Conservation (phyloP, 1,139 yeast genomes). For the Candida labiduridarum region DNA sequence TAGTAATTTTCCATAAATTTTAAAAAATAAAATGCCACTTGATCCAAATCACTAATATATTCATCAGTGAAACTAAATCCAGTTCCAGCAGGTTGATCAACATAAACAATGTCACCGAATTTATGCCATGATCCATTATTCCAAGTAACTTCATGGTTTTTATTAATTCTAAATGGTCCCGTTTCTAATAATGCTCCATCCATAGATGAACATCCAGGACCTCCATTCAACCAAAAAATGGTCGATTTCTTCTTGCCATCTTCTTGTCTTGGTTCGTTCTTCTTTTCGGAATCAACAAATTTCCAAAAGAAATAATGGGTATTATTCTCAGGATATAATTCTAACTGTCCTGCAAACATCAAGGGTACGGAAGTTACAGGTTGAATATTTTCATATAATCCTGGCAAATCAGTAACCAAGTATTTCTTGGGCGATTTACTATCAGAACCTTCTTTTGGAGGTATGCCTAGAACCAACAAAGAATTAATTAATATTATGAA, state of each 20-base stretch:
- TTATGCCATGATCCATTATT: constrained; percentile 89
- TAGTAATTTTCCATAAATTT: constrained; percentile 68
- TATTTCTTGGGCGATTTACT: constrained; percentile 24
- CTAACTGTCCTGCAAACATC: constrained; percentile 77
- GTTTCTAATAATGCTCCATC: constrained; percentile 95
- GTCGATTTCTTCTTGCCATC: constrained; percentile 23
- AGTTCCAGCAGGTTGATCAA: constrained; percentile 95
- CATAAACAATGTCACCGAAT: constrained; percentile 74
- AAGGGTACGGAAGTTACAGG: constrained; percentile 40
- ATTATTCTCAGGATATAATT: constrained; percentile 52
- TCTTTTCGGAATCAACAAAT: constrained; percentile 42
- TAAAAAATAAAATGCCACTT: constrained; percentile 63
- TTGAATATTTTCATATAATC: constrained; percentile 33
- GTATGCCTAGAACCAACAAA: constrained; percentile 19
- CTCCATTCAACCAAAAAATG: constrained; percentile 91
- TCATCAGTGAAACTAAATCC: constrained; percentile 73
- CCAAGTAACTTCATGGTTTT: constrained; percentile 44
- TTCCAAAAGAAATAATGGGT: constrained; percentile 85
- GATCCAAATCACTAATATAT: constrained; percentile 60
- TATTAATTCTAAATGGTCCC: constrained; percentile 78
- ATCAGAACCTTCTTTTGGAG: constrained; percentile 20
- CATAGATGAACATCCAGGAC: constrained; percentile 97
- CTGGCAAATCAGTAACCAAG: constrained; percentile 46
- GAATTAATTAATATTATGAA: neutral
- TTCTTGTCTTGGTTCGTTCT: constrained; percentile 27